phyloP scores from a whole-genome alignment of 192 early-diverging fungal genomes.

The Phycomyces nitens region DNA sequence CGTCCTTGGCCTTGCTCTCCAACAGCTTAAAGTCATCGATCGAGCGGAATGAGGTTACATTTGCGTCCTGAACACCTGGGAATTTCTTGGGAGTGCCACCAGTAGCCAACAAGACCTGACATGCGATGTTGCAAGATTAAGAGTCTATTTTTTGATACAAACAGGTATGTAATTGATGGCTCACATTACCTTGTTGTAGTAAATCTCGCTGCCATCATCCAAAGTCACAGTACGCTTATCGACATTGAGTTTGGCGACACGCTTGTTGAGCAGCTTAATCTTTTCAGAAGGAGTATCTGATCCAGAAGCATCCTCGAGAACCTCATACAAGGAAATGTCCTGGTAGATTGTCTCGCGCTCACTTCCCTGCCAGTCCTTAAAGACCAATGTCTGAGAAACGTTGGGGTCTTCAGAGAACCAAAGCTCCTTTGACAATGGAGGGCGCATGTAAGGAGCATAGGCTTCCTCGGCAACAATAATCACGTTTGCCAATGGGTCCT shows the following conservation, averaged over 20 bases:
- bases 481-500: conserved; percentile 54
- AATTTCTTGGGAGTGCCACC: conserved; percentile 56
- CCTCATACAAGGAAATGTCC: conserved; percentile 39
- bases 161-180: background rate
- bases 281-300: conserved; percentile 38
- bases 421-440: conserved; percentile 66
- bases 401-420: conserved; percentile 52
- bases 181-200: conserved; percentile 42
- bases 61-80: conserved; percentile 27
- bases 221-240: conserved; percentile 50
- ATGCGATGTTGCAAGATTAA: too few relatives aligned
- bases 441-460: conserved; percentile 57
- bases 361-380: conserved; percentile 60
- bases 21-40: conserved; percentile 53
- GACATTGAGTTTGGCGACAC: conserved; percentile 47
- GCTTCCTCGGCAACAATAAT: conserved; percentile 57
- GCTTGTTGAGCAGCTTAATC: conserved; percentile 43
- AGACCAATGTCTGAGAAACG: conserved; percentile 38
- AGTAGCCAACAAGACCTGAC: conserved; percentile 55
- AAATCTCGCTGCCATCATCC: conserved; percentile 44
- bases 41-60: conserved; percentile 56
- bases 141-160: too few relatives aligned
- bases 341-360: conserved; percentile 46
- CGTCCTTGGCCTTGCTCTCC: conserved; percentile 37
- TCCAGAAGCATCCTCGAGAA: conserved; percentile 37